A percentile compares a stretch with the other conserved stretches of the same genome.
Conservation (phyloP, 768 basidiomycete species). For the Nidularia sp. region DNA sequence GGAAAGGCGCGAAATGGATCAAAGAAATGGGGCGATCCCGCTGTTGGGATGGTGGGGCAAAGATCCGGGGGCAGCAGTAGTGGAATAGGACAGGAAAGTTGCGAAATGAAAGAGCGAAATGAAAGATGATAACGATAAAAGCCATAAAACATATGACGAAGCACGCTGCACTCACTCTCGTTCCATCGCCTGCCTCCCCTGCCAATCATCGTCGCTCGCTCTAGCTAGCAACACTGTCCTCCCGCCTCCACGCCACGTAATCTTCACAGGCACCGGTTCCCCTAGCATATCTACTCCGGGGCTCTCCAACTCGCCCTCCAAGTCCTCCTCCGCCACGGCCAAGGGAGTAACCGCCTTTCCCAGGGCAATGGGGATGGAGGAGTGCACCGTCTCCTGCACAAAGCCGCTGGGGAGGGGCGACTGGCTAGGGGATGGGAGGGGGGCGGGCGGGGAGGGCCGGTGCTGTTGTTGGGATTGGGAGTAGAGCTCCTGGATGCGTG, state of each 20-base stretch:
- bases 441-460: conserved; percentile 11
- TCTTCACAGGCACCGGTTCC: conserved; percentile 41
- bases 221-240: conserved; percentile 63
- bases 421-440: conserved; percentile 6
- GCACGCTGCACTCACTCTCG: conserved; percentile 44
- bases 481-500: conserved; percentile 44
- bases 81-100: no score
- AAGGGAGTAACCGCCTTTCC: conserved; percentile 20
- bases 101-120: not conserved
- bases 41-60: no score
- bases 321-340: conserved; percentile 7
- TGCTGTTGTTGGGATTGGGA: conserved; percentile 16
- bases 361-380: conserved; percentile 57
- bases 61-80: no score
- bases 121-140: not conserved
- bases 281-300: conserved; percentile 6
- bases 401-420: conserved; percentile 20
- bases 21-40: not conserved
- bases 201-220: conserved; percentile 76
- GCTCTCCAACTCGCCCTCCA: conserved; percentile 5
- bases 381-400: conserved; percentile 54
- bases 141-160: conserved; percentile 5
- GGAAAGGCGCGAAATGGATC: not conserved
- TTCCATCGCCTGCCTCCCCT: conserved; percentile 62
- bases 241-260: conserved; percentile 65